phyloP scores from a whole-genome alignment of 345 rosid genomes.

The Eucalyptus pauciflora region DNA sequence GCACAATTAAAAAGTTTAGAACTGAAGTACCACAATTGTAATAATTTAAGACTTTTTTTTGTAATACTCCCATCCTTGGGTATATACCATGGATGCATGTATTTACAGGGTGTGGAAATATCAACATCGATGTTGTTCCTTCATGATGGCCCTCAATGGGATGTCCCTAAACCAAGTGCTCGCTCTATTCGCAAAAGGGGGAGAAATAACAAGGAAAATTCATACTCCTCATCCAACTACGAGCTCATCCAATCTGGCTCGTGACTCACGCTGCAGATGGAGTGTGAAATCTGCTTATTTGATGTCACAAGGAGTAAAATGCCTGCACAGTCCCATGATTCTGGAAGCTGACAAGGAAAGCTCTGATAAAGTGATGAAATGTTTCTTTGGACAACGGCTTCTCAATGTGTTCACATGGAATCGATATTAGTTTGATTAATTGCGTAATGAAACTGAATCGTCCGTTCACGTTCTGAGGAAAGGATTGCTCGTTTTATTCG shows the following conservation, averaged over 20 bases:
- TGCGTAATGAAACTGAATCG: neutral
- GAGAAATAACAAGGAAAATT: neutral
- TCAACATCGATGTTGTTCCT: neutral
- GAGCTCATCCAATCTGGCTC: neutral
- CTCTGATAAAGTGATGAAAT: neutral
- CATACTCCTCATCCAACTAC: neutral
- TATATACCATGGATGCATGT: neutral
- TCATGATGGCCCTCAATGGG: neutral
- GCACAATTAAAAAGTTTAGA: rapidly evolving
- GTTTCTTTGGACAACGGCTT: neutral
- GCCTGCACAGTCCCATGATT: neutral
- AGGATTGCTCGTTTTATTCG: neutral
- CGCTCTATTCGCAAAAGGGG: neutral
- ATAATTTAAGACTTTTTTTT: too few species aligned
- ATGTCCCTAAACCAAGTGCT: neutral
- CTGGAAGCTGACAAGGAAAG: neutral
- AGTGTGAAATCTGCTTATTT: neutral
- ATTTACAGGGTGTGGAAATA: neutral
- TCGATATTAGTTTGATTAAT: neutral
- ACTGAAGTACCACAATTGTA: rapidly evolving
- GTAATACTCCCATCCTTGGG: too few species aligned
- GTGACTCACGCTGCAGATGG: neutral
- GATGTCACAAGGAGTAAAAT: neutral
- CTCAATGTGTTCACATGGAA: neutral
- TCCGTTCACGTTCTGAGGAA: neutral